phyloP scores from a whole-genome alignment of 2,329 filamentous ascomycete genomes.

The Ilyonectria destructans region DNA sequence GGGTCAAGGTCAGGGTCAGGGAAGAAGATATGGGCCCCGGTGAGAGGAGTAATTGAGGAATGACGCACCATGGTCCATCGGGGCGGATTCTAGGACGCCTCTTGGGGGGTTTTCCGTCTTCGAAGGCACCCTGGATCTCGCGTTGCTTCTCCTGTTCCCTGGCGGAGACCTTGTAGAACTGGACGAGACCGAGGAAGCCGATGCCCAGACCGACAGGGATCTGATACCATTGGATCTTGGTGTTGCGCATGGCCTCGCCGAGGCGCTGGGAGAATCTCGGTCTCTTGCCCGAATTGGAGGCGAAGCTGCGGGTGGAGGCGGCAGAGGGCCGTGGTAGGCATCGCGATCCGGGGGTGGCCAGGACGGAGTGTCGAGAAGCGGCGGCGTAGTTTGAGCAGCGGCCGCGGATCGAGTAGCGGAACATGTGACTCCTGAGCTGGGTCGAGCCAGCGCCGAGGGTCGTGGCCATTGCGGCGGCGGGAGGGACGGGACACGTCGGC shows the following conservation, averaged over 20 bases:
- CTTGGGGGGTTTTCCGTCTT: constrained; percentile 63
- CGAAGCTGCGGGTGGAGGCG: constrained; percentile 51
- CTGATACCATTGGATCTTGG: constrained; percentile 86
- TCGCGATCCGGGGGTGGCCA: constrained; percentile 46
- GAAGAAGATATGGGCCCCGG: neutral
- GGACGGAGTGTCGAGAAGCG: constrained; percentile 43
- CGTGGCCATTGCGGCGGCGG: constrained; percentile 50
- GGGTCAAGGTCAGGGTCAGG: constrained; percentile 31
- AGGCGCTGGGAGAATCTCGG: constrained; percentile 69
- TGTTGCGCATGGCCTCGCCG: constrained; percentile 65
- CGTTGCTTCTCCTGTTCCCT: constrained; percentile 68
- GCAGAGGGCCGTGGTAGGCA: constrained; percentile 45
- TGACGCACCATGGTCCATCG: constrained; percentile 83
- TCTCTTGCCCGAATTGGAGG: constrained; percentile 60
- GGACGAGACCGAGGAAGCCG: constrained; percentile 85
- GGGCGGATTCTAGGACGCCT: constrained; percentile 78
- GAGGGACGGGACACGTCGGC: constrained; percentile 6
- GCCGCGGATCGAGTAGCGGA: constrained; percentile 50
- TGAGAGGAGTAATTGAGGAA: constrained; percentile 4
- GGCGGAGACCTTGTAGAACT: constrained; percentile 83
- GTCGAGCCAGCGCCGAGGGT: constrained; percentile 55
- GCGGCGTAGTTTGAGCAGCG: constrained; percentile 51
- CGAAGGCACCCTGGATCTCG: constrained; percentile 61
- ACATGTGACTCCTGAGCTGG: constrained; percentile 53
- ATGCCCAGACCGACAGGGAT: constrained; percentile 91